Evolutionary conservation across 768 basidiomycete species (phyloP).

Genomic region (Cantharellus cinnabarinus): DNA sequence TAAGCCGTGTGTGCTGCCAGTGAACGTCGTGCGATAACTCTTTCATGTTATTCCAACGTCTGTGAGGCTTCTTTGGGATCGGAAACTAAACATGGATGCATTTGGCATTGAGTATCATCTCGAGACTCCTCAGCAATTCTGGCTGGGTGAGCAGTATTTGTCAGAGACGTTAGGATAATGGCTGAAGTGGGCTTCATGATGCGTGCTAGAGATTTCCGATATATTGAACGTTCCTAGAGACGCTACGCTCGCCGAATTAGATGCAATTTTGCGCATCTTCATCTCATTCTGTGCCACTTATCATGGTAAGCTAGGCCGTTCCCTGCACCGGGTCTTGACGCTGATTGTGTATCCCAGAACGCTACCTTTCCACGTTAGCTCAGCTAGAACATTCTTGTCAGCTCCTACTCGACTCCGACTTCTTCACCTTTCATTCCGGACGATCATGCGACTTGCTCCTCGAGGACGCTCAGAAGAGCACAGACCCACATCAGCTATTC

Average conservation of each 20-base stretch:
- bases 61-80: too few relatives aligned
- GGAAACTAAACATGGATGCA: too few relatives aligned
- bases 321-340: conserved; percentile 4
- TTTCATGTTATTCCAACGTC: too few relatives aligned
- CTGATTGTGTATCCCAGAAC: conserved; percentile 31
- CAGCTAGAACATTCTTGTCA: conserved; percentile 73
- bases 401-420: conserved; percentile 59
- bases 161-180: conserved; percentile 3
- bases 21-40: too few relatives aligned
- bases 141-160: conserved; percentile 43
- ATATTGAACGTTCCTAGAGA: conserved; percentile 45
- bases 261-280: conserved; percentile 58
- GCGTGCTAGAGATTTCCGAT: conserved; percentile 61
- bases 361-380: conserved; percentile 63
- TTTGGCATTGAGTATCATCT: conserved; percentile 68
- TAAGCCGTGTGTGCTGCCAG: too few relatives aligned
- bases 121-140: conserved; percentile 71
- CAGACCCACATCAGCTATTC: conserved; percentile 67
- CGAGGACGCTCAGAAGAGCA: conserved; percentile 55
- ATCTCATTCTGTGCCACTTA: conserved; percentile 63
- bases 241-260: conserved; percentile 48
- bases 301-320: conserved; percentile 42
- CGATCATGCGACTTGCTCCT: conserved; percentile 70
- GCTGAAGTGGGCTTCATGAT: not conserved
- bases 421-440: conserved; percentile 82